Percentiles rank a stretch among this genome's conserved stretches.
These are phyloP conservation scores for Allomyces arbusculus DNA, from an alignment of 192 early-diverging fungal species.

Conservation along the genomic window DNA sequence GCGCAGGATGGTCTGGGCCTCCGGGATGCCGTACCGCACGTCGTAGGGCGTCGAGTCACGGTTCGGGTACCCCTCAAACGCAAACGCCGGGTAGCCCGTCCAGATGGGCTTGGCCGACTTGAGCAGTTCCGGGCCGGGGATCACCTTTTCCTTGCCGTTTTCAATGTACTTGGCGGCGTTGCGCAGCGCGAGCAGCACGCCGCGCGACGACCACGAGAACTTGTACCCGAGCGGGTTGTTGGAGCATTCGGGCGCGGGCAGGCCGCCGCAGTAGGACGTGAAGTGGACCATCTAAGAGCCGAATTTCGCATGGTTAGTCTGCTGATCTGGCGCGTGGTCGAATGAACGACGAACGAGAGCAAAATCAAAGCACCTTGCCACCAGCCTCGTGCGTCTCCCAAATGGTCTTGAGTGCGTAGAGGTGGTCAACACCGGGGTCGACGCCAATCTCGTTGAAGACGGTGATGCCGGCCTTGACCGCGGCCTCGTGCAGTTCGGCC, in stretches of 20 bases:
- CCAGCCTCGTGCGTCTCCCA: slow-evolving; percentile 61
- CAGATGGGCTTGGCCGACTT: slow-evolving; percentile 73
- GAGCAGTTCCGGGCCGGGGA: slow-evolving; percentile 71
- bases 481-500: slow-evolving; percentile 65
- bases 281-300: slow-evolving; percentile 44
- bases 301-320: too few species aligned
- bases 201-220: slow-evolving; percentile 94
- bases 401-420: slow-evolving; percentile 77
- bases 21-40: slow-evolving; percentile 85
- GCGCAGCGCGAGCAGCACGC: slow-evolving; percentile 86
- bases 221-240: slow-evolving; percentile 99
- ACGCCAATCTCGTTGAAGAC: slow-evolving; percentile 97
- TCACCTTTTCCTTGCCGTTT: slow-evolving; percentile 72
- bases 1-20: slow-evolving; percentile 77
- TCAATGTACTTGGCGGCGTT: slow-evolving; percentile 83
- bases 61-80: slow-evolving; percentile 91
- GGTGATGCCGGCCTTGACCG: slow-evolving; percentile 65
- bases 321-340: too few species aligned
- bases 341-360: neutral
- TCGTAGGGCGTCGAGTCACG: slow-evolving; percentile 89
- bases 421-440: slow-evolving; percentile 95
- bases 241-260: slow-evolving; percentile 87
- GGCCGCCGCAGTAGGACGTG: slow-evolving; percentile 91
- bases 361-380: slow-evolving; percentile 36
- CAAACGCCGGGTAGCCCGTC: slow-evolving; percentile 81